phyloP scores from a whole-genome alignment of 108 stramenopile genomes.

The Skeletonema marinoi region DNA sequence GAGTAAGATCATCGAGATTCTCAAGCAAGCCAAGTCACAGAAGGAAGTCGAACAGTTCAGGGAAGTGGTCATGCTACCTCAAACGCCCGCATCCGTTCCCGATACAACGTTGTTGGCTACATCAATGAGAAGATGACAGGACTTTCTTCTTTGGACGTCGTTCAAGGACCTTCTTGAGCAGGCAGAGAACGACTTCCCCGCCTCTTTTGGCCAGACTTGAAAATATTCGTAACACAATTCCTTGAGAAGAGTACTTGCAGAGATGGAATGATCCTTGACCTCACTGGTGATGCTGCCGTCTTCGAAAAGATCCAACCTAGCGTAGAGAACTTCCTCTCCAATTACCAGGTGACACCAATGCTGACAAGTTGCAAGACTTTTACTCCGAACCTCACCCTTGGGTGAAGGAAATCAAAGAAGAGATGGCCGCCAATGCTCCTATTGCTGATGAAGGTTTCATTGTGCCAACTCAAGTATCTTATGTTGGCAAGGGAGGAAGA shows the following conservation, averaged over 20 bases:
- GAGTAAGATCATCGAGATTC: constrained; percentile 90
- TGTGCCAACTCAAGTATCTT: constrained; percentile 94
- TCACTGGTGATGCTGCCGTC: constrained; percentile 86
- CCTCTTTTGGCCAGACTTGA: constrained; percentile 84
- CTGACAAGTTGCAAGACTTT: constrained; percentile 70
- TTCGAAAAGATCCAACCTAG: constrained; percentile 68
- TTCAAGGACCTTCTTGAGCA: constrained; percentile 82
- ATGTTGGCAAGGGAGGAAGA: constrained; percentile 91
- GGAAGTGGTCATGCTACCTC: constrained; percentile 86
- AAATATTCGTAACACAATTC: constrained; percentile 84
- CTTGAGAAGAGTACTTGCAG: constrained; percentile 69
- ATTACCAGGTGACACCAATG: constrained; percentile 73
- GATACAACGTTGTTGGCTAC: constrained; percentile 89
- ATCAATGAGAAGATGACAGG: constrained; percentile 92
- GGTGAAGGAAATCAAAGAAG: constrained; percentile 73
- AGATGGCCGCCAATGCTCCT: constrained; percentile 70
- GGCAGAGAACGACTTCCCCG: constrained; percentile 95
- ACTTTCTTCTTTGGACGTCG: constrained; percentile 77
- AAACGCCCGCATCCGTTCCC: constrained; percentile 76
- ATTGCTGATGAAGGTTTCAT: constrained; percentile 91
- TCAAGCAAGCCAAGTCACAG: constrained; percentile 82
- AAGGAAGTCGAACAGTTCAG: constrained; percentile 78
- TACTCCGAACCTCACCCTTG: constrained; percentile 79
- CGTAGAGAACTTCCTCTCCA: constrained; percentile 69
- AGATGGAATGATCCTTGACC: constrained; percentile 89